phyloP scores from a whole-genome alignment of 1,284 basidiomycete genomes.

The Malassezia caprae region DNA sequence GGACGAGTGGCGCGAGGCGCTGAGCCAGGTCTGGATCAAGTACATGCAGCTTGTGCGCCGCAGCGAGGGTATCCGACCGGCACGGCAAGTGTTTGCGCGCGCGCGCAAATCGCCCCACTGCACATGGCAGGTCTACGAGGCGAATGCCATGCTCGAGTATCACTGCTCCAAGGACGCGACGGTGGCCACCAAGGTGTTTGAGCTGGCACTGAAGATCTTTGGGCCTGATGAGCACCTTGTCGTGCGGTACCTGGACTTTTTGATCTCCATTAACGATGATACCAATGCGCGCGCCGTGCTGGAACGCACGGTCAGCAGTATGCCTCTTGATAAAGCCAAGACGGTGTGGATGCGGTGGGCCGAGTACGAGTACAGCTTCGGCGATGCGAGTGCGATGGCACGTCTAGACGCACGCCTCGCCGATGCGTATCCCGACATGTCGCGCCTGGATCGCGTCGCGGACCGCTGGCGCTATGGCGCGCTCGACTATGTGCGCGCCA shows the following conservation, averaged over 20 bases:
- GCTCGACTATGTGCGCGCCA: conserved; percentile 75
- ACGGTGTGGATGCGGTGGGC: conserved; percentile 93
- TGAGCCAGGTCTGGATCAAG: conserved; percentile 60
- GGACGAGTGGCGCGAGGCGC: conserved; percentile 51
- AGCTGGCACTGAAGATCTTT: conserved; percentile 80
- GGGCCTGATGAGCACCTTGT: conserved; percentile 67
- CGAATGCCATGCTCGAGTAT: conserved; percentile 81
- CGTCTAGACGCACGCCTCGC: conserved; percentile 79
- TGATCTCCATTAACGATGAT: conserved; percentile 89
- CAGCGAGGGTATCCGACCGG: conserved; percentile 71
- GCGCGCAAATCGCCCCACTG: conserved; percentile 74
- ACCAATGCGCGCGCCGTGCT: conserved; percentile 91
- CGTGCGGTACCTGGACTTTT: conserved; percentile 76
- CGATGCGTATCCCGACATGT: conserved; percentile 76
- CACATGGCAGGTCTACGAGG: conserved; percentile 89
- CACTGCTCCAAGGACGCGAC: conserved; percentile 76
- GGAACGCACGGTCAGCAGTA: conserved; percentile 71
- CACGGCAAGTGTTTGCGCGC: conserved; percentile 68
- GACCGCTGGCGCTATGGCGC: conserved; percentile 77
- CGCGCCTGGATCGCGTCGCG: conserved; percentile 80
- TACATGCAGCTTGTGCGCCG: conserved; percentile 84
- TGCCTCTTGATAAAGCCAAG: conserved; percentile 68
- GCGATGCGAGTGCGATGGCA: conserved; percentile 75
- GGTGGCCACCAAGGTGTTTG: conserved; percentile 84
- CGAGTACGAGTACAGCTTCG: conserved; percentile 86